Evolutionary conservation across 345 rosid genomes (phyloP), one percentile per base, ranked within the genome.

Genomic region (Iberis pinnata): DNA sequence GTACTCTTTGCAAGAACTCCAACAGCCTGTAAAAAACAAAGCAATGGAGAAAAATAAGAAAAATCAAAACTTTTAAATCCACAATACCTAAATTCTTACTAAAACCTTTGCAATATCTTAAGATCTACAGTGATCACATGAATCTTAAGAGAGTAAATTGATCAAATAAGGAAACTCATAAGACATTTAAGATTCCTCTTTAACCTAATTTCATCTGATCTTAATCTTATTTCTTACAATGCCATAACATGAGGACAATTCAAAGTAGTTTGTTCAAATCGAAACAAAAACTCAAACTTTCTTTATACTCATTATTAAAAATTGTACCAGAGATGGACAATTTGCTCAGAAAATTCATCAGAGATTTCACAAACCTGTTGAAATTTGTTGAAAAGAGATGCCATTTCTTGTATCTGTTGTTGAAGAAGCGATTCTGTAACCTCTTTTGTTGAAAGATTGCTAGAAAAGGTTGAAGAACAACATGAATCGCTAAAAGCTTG

Each of bases 1-100:
- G 81, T 77, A 56, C 83, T 86, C 57, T 77, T 80, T 20, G 89
- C 86, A 26, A 86, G 82, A 60, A 44, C 65, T 57, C 77, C 88
- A 68, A 82, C 84, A 18, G 77, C 90, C 97, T 89, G 63, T 0
- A 15, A 64, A 72, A 32, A 20, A 1, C 27, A 52, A 77, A 41
- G 50, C 43, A 67, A 32, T 35, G 8, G n/a, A 13, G 12, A 36
- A 25, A 35, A 17, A n/a, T 2, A 45, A 13, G 47, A 25, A 40
- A 22, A 16, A 7, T 29, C 49, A 3, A 49, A 64, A 56, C n/a
- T n/a, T 33, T 39, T 42, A 51, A 33, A 56, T 24, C 33, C 13
- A 0, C 24, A 63, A 11, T 20, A 39, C 32, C 50, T 40, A 39
- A 55, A 47, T 20, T 31, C 49, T 40, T 7, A 7, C 37, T 31